Conservation (phyloP, 2,329 filamentous ascomycete genomes). For the Fusarium metavorans region DNA sequence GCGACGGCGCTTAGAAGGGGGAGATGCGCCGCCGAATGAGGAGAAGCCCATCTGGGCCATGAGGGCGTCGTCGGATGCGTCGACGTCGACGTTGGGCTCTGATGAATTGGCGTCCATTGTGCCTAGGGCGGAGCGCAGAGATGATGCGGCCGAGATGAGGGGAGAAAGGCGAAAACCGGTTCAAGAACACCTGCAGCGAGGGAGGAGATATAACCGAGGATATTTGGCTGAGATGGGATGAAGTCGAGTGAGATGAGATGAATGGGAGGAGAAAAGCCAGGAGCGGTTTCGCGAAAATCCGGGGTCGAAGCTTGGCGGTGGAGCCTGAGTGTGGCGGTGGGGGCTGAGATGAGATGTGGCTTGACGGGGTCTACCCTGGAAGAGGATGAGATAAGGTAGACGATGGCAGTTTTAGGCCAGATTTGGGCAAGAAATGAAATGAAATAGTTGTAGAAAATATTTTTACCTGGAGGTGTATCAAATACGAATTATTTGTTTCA, state of each 20-base stretch:
- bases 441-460: background rate
- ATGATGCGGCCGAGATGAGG: background rate
- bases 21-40: slow-evolving; percentile 70
- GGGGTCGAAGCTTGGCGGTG: slow-evolving; percentile 38
- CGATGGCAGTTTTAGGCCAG: background rate
- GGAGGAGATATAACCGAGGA: slow-evolving; percentile 14
- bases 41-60: slow-evolving; percentile 81
- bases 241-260: slow-evolving; percentile 22
- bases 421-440: background rate
- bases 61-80: slow-evolving; percentile 54
- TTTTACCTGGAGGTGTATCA: too few relatives aligned
- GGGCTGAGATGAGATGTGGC: slow-evolving; percentile 29
- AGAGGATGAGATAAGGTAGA: background rate
- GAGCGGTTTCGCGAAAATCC: slow-evolving; percentile 38
- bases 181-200: background rate
- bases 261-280: slow-evolving; percentile 29
- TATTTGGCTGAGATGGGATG: slow-evolving; percentile 11
- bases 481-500: background rate
- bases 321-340: slow-evolving; percentile 26
- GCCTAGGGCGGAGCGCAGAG: background rate
- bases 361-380: background rate
- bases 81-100: slow-evolving; percentile 11
- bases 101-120: slow-evolving; percentile 17
- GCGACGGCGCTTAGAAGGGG: slow-evolving; percentile 74
- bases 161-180: background rate